Evolutionary conservation across 1,284 basidiomycete genomes (phyloP).

Genomic region (Ustilago lituana): DNA sequence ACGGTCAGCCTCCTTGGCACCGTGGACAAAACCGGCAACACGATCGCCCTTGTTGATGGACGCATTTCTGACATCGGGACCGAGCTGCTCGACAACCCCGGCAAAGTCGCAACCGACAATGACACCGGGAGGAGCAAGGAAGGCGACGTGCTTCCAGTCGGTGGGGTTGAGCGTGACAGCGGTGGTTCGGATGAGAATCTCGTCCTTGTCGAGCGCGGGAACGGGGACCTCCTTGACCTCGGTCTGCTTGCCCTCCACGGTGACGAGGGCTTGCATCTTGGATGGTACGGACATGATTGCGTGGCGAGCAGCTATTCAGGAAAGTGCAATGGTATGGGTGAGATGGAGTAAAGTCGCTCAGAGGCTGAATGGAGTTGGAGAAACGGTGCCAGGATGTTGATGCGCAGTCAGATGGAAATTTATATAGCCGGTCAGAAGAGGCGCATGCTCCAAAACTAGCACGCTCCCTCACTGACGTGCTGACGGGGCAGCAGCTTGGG

Average conservation of each 20-base stretch:
- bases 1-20: slow-evolving; percentile 65
- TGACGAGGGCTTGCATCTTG: slow-evolving; percentile 56
- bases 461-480: too few relatives aligned
- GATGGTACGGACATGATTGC: slow-evolving; percentile 21
- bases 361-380: too few relatives aligned
- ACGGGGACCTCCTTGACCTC: slow-evolving; percentile 50
- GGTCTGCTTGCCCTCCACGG: slow-evolving; percentile 49
- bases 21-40: slow-evolving; percentile 71
- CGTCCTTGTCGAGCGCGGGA: slow-evolving; percentile 45
- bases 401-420: too few relatives aligned
- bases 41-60: slow-evolving; percentile 72
- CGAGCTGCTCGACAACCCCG: slow-evolving; percentile 73
- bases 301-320: too few relatives aligned
- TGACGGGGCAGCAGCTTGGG: too few relatives aligned
- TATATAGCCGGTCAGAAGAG: too few relatives aligned
- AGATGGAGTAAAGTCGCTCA: too few relatives aligned
- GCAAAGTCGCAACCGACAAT: slow-evolving; percentile 74
- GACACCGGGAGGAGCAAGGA: slow-evolving; percentile 64
- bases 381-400: too few relatives aligned
- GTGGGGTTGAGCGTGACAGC: slow-evolving; percentile 64
- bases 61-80: slow-evolving; percentile 49
- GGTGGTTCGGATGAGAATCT: slow-evolving; percentile 51
- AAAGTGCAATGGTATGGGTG: too few relatives aligned
- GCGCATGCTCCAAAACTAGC: too few relatives aligned
- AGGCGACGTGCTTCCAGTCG: slow-evolving; percentile 68